Evolutionary conservation across 148 eudicot genomes (phyloP).

Genomic region (Spergularia bocconei): DNA sequence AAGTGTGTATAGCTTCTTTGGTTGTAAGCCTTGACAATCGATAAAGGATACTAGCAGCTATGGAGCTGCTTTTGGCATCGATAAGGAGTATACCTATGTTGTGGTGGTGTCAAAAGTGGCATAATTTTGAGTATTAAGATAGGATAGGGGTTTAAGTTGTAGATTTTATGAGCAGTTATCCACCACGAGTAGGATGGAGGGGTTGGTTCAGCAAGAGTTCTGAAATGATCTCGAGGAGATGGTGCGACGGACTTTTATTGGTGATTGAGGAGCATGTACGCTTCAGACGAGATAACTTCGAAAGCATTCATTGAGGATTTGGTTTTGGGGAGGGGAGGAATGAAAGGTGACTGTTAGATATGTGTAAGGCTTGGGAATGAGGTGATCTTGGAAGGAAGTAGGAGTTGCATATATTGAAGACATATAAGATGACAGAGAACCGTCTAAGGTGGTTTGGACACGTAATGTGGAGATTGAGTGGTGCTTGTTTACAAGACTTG

Average conservation of each 20-base stretch:
- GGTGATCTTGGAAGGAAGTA: neutral
- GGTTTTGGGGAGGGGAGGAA: neutral
- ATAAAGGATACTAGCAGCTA: neutral
- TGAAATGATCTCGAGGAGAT: neutral
- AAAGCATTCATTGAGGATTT: neutral
- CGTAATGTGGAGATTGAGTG: too few relatives aligned
- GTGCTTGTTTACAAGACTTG: too few relatives aligned
- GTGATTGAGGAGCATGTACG: conserved; percentile 4
- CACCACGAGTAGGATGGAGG: neutral
- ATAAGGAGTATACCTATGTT: neutral
- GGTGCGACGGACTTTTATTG: neutral
- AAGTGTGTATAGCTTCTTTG: neutral
- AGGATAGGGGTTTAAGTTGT: neutral
- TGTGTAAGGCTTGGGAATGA: neutral
- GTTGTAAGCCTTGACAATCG: too few relatives aligned
- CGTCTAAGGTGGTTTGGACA: too few relatives aligned
- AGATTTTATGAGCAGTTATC: neutral
- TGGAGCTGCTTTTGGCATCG: neutral
- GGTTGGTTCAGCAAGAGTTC: neutral
- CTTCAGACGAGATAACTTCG: neutral
- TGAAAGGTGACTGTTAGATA: neutral
- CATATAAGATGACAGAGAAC: too few relatives aligned
- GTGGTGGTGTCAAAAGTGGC: conserved; percentile 4
- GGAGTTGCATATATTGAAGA: too few relatives aligned
- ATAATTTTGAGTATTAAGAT: neutral